Evolutionary conservation across 768 basidiomycete species (phyloP), one percentile per base, ranked within the genome.

Genomic region (Leccinum broughii): DNA sequence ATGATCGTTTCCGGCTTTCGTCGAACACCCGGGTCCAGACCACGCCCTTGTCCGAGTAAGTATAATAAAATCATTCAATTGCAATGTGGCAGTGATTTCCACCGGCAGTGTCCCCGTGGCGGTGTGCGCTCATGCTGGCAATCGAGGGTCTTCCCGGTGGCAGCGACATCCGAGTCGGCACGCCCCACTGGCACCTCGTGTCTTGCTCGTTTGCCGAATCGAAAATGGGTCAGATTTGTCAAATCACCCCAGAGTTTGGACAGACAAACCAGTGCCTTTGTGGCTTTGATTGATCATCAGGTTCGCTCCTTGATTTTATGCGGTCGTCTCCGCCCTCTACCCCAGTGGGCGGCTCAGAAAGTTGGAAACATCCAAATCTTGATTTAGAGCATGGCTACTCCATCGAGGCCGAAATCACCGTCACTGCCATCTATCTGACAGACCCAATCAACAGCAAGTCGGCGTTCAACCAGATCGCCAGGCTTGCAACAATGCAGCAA

Each of bases 61-160:
- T 46, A 20, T 13, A 20, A 46, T 9, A 20, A 44, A 41, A 41
- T n/a, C 20, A 46, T 46, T 46, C 44, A 41, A 46, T 46, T 46
- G 2, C 61, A 14, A n/a, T 5, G 54, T 61, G 59, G 64, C 64
- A 28, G 44, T 63, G 55, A 22, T 55, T 56, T 62, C 50, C 56
- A 34, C 34, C 13, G 34, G 34, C 34, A 28, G 64, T 65, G 63
- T 28, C 5, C 9, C 34, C 9, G 35, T 65, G 59, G 59, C 64
- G 17, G 59, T 61, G 63, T 32, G 34, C 48, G 20, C 20, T 20
- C 44, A 46, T 20, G 44, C 20, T 46, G 44, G 44, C 44, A 46
- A 46, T 46, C n/a, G n/a, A 44, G 44, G 44, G 44, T 44, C 44
- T 4, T 44, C 44, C 17, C 15, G 17, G 15, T 20, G n/a, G 41